These are phyloP conservation scores for Phaeosphaeriaceae sp. DNA, from an alignment of 2,329 filamentous ascomycete genomes.

Conservation along the genomic window DNA sequence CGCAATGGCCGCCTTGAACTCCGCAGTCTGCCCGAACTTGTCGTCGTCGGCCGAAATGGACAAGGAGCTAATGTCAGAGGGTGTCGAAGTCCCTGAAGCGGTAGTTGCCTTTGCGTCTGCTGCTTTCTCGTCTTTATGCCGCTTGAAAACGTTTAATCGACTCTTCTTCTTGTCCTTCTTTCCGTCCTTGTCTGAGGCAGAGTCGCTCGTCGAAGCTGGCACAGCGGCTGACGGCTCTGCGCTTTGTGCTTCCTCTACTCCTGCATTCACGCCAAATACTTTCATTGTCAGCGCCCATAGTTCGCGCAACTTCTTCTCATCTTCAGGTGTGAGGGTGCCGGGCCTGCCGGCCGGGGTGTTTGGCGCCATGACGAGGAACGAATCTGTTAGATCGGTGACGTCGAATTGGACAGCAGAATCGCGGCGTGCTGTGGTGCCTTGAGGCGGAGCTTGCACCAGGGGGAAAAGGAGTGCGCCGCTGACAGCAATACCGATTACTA, in stretches of 20 bases:
- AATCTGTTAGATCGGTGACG: constrained; percentile 31
- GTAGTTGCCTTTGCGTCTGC: constrained; percentile 42
- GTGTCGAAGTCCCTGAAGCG: constrained; percentile 29
- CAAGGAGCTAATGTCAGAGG: constrained; percentile 39
- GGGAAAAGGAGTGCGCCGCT: constrained; percentile 41
- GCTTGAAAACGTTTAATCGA: constrained; percentile 71
- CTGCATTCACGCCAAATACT: constrained; percentile 66
- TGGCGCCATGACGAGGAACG: constrained; percentile 49
- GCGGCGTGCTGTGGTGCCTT: constrained; percentile 10
- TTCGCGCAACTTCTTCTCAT: constrained; percentile 87
- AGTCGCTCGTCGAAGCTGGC: constrained; percentile 10
- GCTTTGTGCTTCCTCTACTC: constrained; percentile 40
- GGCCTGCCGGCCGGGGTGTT: constrained; percentile 71
- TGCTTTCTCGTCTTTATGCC: constrained; percentile 60
- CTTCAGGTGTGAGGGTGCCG: constrained; percentile 85
- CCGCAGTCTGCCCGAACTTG: constrained; percentile 90
- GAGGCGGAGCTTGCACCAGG: constrained; percentile 16
- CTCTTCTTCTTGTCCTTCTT: constrained; percentile 76
- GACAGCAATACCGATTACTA: constrained; percentile 42
- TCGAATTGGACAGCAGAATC: constrained; percentile 24
- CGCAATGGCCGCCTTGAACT: constrained; percentile 82
- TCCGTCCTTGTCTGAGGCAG: constrained; percentile 26
- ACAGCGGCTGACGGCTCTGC: constrained; percentile 18
- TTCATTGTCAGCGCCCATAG: constrained; percentile 81
- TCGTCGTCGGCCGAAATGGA: constrained; percentile 66